Evolutionary conservation across 2,329 filamentous ascomycete genomes (phyloP).

Genomic region (Setomelanomma holmii): DNA sequence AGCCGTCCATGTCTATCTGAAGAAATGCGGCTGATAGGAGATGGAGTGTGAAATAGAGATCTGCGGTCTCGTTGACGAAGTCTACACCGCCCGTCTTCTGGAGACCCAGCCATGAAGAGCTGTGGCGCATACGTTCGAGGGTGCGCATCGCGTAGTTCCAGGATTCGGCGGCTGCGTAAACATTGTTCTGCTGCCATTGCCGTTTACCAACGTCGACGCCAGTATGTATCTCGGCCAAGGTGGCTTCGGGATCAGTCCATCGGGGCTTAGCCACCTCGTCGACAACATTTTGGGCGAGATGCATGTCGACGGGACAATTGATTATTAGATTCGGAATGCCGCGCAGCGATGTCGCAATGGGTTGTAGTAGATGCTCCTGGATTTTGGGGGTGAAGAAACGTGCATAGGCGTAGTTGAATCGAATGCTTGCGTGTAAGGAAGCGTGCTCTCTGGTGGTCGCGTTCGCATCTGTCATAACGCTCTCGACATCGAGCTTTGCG

Average conservation of each 20-base stretch:
- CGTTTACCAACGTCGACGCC: constrained; percentile 36
- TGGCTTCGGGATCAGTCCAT: constrained; percentile 31
- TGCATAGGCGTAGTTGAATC: constrained; percentile 21
- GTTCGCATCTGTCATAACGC: constrained; percentile 31
- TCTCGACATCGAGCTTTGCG: constrained; percentile 32
- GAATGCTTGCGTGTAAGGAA: constrained; percentile 23
- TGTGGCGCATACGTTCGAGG: constrained; percentile 37
- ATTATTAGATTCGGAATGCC: constrained; percentile 27
- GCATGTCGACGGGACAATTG: constrained; percentile 21
- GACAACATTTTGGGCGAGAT: constrained; percentile 17
- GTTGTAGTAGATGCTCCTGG: constrained; percentile 27
- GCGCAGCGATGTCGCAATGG: constrained; percentile 26
- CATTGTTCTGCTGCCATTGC: constrained; percentile 35
- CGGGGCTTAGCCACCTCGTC: constrained; percentile 27
- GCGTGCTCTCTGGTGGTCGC: constrained; percentile 26
- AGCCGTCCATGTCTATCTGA: constrained; percentile 30
- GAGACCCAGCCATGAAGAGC: constrained; percentile 30
- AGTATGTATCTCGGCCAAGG: constrained; percentile 31
- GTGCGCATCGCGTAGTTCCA: constrained; percentile 34
- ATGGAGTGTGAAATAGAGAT: constrained; percentile 35
- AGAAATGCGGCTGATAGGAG: constrained; percentile 31
- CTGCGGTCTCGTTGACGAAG: constrained; percentile 32
- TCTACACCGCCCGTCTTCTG: constrained; percentile 26
- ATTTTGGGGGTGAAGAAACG: constrained; percentile 24
- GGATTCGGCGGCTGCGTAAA: constrained; percentile 24